Conservation (phyloP, 2,329 filamentous ascomycete species). For the Leptographium wingfieldii region DNA sequence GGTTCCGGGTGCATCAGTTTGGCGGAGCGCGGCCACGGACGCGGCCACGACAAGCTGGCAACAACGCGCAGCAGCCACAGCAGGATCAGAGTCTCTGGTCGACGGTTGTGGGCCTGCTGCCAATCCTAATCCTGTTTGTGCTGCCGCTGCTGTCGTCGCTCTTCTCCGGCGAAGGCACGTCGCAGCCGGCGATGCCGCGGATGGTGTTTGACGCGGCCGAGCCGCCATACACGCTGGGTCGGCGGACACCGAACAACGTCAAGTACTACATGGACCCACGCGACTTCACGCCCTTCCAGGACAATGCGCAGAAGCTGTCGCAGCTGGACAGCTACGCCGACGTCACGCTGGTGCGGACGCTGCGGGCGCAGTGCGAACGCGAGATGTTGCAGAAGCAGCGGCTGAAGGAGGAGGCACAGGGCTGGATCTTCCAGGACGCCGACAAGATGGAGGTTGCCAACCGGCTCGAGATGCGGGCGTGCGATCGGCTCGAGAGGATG, state of each 20-base stretch:
- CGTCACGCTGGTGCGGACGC: slow-evolving; percentile 50
- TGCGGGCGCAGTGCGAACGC: slow-evolving; percentile 60
- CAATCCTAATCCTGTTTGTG: slow-evolving; percentile 80
- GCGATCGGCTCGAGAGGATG: slow-evolving; percentile 35
- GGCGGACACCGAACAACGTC: slow-evolving; percentile 57
- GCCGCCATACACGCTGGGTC: slow-evolving; percentile 61
- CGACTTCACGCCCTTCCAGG: slow-evolving; percentile 42
- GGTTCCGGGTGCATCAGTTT: slow-evolving; percentile 90
- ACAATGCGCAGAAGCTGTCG: slow-evolving; percentile 53
- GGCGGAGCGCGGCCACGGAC: slow-evolving; percentile 66
- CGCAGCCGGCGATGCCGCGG: slow-evolving; percentile 45
- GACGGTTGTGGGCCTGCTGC: slow-evolving; percentile 64
- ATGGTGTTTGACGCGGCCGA: slow-evolving; percentile 64
- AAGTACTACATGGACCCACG: slow-evolving; percentile 76
- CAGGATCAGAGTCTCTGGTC: slow-evolving; percentile 37
- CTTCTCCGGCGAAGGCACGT: slow-evolving; percentile 44
- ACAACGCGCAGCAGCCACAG: slow-evolving; percentile 23
- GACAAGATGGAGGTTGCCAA: slow-evolving; percentile 64
- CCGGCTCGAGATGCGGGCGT: slow-evolving; percentile 37
- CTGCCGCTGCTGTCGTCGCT: slow-evolving; percentile 72
- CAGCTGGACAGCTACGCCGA: slow-evolving; percentile 72
- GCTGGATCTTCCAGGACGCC: slow-evolving; percentile 75
- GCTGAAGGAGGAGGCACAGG: slow-evolving; percentile 65
- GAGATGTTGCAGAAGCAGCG: slow-evolving; percentile 55
- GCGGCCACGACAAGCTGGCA: slow-evolving; percentile 43